phyloP scores from a whole-genome alignment of 805 yeast species.

The Pichia ethanolica region DNA sequence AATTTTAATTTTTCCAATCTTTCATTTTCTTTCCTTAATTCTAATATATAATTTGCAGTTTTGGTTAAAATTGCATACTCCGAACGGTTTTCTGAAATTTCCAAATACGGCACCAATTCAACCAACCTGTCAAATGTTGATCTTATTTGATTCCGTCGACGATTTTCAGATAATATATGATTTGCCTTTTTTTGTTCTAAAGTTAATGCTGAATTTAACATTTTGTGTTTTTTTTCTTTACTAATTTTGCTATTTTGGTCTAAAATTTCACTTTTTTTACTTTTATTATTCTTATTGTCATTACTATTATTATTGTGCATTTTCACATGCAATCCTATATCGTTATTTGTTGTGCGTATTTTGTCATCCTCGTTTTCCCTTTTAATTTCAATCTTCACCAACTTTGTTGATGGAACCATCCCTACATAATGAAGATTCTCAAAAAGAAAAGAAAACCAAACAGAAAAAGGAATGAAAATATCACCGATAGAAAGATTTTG shows the following conservation, averaged over 20 bases:
- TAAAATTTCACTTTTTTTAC: not conserved
- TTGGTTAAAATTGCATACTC: constrained; percentile 70
- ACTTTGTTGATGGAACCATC: too few relatives aligned
- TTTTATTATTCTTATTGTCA: not conserved
- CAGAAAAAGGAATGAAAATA: too few relatives aligned
- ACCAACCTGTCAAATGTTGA: constrained; percentile 75
- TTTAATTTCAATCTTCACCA: too few relatives aligned
- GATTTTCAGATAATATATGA: constrained; percentile 57
- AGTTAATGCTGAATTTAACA: constrained; percentile 10
- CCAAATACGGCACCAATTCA: constrained; percentile 63
- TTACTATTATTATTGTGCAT: not conserved
- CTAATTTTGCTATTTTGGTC: constrained; percentile 6
- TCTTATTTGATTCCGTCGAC: constrained; percentile 77
- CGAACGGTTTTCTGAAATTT: constrained; percentile 65
- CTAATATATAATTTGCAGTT: constrained; percentile 40
- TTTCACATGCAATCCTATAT: not conserved
- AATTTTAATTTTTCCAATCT: constrained; percentile 2
- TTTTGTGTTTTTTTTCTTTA: constrained; percentile 2
- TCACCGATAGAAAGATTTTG: too few relatives aligned
- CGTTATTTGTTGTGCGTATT: not conserved
- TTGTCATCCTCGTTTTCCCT: too few relatives aligned
- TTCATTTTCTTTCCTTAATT: constrained; percentile 43
- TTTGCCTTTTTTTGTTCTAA: constrained; percentile 29
- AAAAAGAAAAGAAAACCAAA: too few relatives aligned
- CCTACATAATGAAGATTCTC: too few relatives aligned